Conservation (phyloP, 2,329 filamentous ascomycete genomes). For the Fusarium equiseti region DNA sequence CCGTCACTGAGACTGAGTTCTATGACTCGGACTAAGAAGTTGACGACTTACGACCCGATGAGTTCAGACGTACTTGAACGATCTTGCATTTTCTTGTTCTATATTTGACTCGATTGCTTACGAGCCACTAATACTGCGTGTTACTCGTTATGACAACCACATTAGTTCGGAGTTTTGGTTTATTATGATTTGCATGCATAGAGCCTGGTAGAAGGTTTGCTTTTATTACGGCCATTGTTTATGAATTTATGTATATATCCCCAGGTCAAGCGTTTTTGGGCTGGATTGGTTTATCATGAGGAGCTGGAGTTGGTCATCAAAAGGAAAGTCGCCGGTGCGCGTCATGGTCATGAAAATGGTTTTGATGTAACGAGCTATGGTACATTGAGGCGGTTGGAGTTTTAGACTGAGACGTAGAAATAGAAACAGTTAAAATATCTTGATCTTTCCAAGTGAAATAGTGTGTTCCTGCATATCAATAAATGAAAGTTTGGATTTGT, state of each 20-base stretch:
- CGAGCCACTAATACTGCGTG: conserved; percentile 6
- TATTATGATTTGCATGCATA: conserved; percentile 5
- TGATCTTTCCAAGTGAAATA: background rate
- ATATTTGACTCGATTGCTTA: conserved; percentile 7
- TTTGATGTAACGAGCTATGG: background rate
- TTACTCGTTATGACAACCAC: conserved; percentile 1
- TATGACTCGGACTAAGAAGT: conserved; percentile 41
- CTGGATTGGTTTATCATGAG: background rate
- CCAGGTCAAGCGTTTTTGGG: conserved; percentile 17
- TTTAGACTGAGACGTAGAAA: conserved; percentile 19
- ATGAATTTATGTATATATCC: conserved; percentile 31
- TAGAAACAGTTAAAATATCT: conserved; percentile 7
- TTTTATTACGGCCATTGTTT: conserved; percentile 13
- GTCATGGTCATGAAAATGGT: conserved; percentile 6
- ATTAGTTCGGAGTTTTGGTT: conserved; percentile 23
- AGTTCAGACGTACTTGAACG: background rate
- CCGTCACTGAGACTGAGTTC: conserved; percentile 50
- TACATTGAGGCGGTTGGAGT: background rate
- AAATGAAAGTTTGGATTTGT: too few species aligned
- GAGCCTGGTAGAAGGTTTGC: conserved; percentile 2
- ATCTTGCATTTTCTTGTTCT: background rate
- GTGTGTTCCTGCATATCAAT: background rate
- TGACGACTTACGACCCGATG: background rate
- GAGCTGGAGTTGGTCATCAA: conserved; percentile 19
- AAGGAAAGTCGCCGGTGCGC: background rate